Evolutionary conservation across 768 basidiomycete genomes (phyloP).

Genomic region (Boletus patriciae): DNA sequence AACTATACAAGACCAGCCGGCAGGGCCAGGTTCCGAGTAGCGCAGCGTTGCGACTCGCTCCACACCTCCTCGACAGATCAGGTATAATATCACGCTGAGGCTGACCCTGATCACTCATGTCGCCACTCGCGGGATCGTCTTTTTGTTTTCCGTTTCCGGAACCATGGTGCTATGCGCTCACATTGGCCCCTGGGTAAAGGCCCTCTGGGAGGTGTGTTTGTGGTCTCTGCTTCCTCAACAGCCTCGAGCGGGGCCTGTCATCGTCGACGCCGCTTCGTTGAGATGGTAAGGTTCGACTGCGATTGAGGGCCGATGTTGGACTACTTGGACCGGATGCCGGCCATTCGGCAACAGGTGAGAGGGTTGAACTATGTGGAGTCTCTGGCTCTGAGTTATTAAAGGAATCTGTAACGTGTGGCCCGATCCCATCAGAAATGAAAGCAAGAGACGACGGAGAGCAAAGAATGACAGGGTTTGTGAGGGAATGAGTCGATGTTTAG

Average conservation of each 20-base stretch:
- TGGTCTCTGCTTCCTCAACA: constrained; percentile 54
- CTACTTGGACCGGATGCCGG: constrained; percentile 34
- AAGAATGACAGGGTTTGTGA: neutral
- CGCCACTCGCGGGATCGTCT: constrained; percentile 1
- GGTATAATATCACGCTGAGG: constrained; percentile 4
- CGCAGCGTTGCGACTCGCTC: constrained; percentile 7
- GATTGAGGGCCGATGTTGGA: constrained; percentile 37
- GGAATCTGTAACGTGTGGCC: constrained; percentile 19
- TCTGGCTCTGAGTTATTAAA: constrained; percentile 11
- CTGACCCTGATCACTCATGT: constrained; percentile 1
- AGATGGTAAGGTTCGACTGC: constrained; percentile 66
- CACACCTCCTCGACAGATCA: constrained; percentile 19
- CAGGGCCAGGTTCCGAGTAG: constrained; percentile 13
- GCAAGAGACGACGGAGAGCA: constrained; percentile 4
- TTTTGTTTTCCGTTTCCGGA: neutral
- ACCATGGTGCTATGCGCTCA: constrained; percentile 18
- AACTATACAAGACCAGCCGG: constrained; percentile 12
- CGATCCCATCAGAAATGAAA: constrained; percentile 15
- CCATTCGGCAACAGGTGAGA: constrained; percentile 51
- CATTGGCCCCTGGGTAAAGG: constrained; percentile 20
- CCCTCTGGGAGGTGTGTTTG: constrained; percentile 34
- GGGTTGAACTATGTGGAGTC: constrained; percentile 33
- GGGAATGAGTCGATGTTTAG: constrained; percentile 23
- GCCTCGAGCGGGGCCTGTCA: constrained; percentile 38
- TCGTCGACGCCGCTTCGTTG: constrained; percentile 32